Evolutionary conservation across 345 rosid genomes (phyloP).

Genomic region (Pseudoturritis turrita): DNA sequence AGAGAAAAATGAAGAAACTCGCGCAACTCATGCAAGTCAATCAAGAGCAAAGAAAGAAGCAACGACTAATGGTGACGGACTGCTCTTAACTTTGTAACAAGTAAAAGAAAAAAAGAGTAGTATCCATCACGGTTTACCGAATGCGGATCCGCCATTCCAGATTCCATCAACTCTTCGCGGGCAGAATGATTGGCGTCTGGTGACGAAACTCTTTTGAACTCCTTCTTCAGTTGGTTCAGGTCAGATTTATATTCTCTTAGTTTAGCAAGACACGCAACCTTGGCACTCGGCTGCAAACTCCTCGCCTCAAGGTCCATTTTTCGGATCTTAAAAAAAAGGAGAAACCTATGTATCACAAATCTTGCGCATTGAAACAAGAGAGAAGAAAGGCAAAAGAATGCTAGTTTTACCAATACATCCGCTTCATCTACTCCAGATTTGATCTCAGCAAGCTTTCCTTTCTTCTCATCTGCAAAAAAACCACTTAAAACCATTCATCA

Average conservation of each 20-base stretch:
- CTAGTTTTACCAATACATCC: conserved; percentile 52
- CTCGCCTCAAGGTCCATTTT: conserved; percentile 93
- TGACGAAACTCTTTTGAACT: conserved; percentile 49
- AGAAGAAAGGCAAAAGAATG: not conserved
- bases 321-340: conserved; percentile 42
- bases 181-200: conserved; percentile 46
- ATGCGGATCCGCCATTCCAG: conserved; percentile 50
- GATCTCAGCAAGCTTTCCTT: conserved; percentile 47
- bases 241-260: conserved; percentile 81
- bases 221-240: conserved; percentile 70
- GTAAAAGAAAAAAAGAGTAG: not conserved
- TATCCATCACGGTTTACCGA: conserved; percentile 26
- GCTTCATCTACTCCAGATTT: conserved; percentile 74
- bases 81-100: not conserved
- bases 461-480: conserved; percentile 51
- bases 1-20: not conserved
- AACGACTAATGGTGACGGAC: not conserved
- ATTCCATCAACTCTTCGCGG: conserved; percentile 61
- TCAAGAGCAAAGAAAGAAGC: not conserved
- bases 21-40: not conserved
- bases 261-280: conserved; percentile 76
- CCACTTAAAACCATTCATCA: not conserved
- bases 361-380: not conserved
- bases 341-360: not conserved
- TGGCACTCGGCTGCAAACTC: conserved; percentile 68